Conservation (phyloP, 805 yeast species). For the Teunomyces stri region DNA sequence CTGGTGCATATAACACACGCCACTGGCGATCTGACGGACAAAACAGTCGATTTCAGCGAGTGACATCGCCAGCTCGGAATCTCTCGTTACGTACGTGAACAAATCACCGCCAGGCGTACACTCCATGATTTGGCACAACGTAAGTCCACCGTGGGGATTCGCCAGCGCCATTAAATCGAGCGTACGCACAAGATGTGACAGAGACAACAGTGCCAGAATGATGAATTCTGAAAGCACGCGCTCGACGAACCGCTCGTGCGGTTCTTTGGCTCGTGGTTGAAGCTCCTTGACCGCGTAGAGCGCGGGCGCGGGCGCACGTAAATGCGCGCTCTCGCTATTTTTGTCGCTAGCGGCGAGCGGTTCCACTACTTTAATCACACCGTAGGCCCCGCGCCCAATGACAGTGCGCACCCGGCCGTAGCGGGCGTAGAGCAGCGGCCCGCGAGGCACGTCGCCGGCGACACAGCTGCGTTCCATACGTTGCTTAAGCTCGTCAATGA, state of each 20-base stretch:
- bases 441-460: not conserved
- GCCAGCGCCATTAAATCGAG: slow-evolving; percentile 63
- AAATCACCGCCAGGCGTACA: slow-evolving; percentile 37
- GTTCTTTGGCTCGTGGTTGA: slow-evolving; percentile 21
- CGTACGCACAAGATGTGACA: slow-evolving; percentile 72
- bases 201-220: slow-evolving; percentile 74
- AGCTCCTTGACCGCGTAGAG: slow-evolving; percentile 37
- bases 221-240: slow-evolving; percentile 90
- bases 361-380: slow-evolving; percentile 44
- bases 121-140: slow-evolving; percentile 37
- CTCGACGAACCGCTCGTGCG: slow-evolving; percentile 50
- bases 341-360: slow-evolving; percentile 6
- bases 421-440: slow-evolving; percentile 14
- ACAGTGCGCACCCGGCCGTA: slow-evolving; percentile 34
- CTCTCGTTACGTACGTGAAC: slow-evolving; percentile 26
- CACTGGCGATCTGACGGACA: slow-evolving; percentile 80
- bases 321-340: too few relatives aligned
- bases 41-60: slow-evolving; percentile 79
- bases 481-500: slow-evolving; percentile 20
- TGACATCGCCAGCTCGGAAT: slow-evolving; percentile 14
- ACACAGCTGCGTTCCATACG: slow-evolving; percentile 11
- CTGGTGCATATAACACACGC: slow-evolving; percentile 79
- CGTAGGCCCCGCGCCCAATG: slow-evolving; percentile 48
- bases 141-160: slow-evolving; percentile 8
- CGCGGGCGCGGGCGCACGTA: not conserved